These are phyloP conservation scores for Spergularia azorica DNA, from an alignment of 179 eudicot genomes.

Conservation along the genomic window DNA sequence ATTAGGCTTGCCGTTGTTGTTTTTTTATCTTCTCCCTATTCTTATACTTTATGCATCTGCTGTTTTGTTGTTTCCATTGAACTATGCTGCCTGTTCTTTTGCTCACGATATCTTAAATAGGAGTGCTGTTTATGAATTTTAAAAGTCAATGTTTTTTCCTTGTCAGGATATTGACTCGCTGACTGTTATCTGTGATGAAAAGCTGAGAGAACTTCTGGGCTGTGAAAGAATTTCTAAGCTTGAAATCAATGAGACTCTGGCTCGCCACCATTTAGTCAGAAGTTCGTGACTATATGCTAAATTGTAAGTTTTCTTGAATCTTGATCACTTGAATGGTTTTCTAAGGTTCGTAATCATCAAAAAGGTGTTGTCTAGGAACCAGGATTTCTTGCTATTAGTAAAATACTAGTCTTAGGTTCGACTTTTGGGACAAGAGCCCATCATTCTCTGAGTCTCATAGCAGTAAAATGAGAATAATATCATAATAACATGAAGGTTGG, in stretches of 20 bases:
- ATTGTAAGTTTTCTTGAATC: conserved; percentile 34
- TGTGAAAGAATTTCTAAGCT: conserved; percentile 57
- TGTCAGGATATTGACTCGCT: conserved; percentile 60
- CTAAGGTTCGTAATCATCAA: background rate
- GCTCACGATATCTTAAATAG: background rate
- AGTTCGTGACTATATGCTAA: conserved; percentile 31
- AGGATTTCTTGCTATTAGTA: too few relatives aligned
- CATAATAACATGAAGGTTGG: too few relatives aligned
- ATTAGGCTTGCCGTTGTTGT: background rate
- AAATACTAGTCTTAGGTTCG: too few relatives aligned
- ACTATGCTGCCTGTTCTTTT: background rate
- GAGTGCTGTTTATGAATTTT: background rate
- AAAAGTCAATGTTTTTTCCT: background rate
- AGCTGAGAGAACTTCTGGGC: conserved; percentile 64
- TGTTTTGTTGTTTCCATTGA: background rate
- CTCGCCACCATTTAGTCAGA: conserved; percentile 51
- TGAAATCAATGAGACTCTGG: conserved; percentile 51
- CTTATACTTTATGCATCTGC: background rate
- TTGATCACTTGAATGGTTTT: background rate
- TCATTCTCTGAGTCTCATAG: too few relatives aligned
- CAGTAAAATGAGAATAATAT: too few relatives aligned
- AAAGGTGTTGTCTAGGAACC: too few relatives aligned
- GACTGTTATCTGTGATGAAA: conserved; percentile 57
- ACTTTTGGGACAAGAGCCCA: too few relatives aligned
- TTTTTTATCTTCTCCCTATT: background rate